A percentile compares a stretch with the other conserved stretches of the same genome.
These are phyloP conservation scores for Haplographium delicatum DNA, from an alignment of 495 filamentous ascomycete genomes.

Conservation along the genomic window DNA sequence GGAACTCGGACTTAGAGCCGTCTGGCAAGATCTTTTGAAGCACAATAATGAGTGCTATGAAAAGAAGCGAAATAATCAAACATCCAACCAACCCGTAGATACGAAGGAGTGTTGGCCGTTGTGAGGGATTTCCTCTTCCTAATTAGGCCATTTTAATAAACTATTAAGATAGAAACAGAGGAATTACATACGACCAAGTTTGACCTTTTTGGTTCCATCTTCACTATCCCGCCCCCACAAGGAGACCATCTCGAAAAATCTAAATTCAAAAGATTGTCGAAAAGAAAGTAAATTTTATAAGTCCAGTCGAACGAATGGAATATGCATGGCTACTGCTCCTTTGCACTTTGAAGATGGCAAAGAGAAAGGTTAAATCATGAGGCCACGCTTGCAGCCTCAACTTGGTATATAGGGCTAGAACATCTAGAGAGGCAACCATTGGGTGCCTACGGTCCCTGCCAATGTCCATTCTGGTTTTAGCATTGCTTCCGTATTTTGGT, in stretches of 20 bases:
- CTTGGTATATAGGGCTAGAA: neutral
- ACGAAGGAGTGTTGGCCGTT: neutral
- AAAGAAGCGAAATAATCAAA: constrained; percentile 1
- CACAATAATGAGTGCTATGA: constrained; percentile 7
- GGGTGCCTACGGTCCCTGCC: neutral
- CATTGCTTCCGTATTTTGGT: too few relatives aligned
- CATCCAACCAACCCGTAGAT: constrained; percentile 14
- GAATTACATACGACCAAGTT: neutral
- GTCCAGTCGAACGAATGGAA: constrained; percentile 1
- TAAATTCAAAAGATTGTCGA: neutral
- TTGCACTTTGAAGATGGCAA: neutral
- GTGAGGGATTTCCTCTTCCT: constrained; percentile 7
- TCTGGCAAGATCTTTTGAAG: constrained; percentile 9
- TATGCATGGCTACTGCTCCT: neutral
- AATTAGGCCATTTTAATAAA: neutral
- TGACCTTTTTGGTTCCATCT: neutral
- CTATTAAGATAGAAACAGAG: neutral
- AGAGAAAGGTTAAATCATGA: neutral
- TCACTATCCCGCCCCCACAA: neutral
- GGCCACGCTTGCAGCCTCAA: neutral
- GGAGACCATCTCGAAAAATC: constrained; percentile 1
- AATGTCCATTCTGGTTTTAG: too few relatives aligned
- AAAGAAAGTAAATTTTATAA: neutral
- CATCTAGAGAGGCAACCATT: neutral
- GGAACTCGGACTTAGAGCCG: constrained; percentile 6